Percentiles rank a stretch among this genome's conserved stretches.
Evolutionary conservation across 352 stramenopile species (phyloP).

Genomic region (Elongisporangium senticosum): DNA sequence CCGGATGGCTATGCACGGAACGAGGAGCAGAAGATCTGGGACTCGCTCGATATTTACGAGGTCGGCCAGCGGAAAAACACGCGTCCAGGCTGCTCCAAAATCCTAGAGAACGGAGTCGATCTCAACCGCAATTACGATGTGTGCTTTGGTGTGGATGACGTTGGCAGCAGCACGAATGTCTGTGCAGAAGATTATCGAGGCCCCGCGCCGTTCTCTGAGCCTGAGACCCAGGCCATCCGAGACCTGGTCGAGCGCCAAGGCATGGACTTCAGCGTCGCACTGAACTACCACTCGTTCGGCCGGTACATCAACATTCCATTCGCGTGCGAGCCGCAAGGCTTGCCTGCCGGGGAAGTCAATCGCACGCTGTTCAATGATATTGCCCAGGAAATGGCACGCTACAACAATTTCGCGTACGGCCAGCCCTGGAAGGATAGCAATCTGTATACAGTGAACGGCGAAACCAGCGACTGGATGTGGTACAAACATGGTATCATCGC

Average conservation of each 20-base stretch:
- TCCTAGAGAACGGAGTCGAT: conserved; percentile 54
- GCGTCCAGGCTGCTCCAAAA: conserved; percentile 24
- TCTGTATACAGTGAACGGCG: conserved; percentile 82
- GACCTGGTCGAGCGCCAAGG: conserved; percentile 44
- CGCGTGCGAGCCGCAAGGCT: conserved; percentile 60
- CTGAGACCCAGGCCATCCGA: conserved; percentile 72
- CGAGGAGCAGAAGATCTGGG: conserved; percentile 54
- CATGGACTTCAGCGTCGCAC: conserved; percentile 48
- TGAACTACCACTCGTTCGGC: conserved; percentile 87
- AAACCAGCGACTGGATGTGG: conserved; percentile 88
- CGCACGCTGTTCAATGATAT: conserved; percentile 41
- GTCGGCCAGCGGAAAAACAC: conserved; percentile 73
- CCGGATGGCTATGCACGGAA: conserved; percentile 80
- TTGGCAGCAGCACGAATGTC: conserved; percentile 56
- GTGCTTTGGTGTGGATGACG: conserved; percentile 56
- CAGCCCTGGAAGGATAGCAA: conserved; percentile 82
- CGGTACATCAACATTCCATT: conserved; percentile 82
- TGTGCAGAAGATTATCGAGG: conserved; percentile 79
- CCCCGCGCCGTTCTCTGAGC: conserved; percentile 65
- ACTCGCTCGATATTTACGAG: conserved; percentile 9
- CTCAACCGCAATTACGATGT: conserved; percentile 85
- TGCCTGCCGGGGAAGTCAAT: conserved; percentile 19
- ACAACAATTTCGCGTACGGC: conserved; percentile 70
- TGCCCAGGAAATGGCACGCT: conserved; percentile 64
- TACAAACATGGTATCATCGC: conserved; percentile 69